Conservation (phyloP, 1,284 basidiomycete genomes). For the Cryptococcus sp. region DNA sequence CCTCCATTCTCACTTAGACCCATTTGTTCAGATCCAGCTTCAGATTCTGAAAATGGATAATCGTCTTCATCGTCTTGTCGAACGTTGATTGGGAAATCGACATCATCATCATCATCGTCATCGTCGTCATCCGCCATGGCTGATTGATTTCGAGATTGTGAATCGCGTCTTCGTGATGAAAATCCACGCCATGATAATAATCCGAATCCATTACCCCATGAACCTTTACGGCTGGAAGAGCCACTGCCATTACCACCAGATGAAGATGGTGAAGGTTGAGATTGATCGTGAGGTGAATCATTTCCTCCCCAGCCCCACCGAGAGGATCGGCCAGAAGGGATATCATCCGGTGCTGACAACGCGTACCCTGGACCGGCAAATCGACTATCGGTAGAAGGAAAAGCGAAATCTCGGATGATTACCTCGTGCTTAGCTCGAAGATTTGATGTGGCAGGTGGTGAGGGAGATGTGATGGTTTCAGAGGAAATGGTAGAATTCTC, state of each 20-base stretch:
- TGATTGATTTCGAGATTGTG: not conserved
- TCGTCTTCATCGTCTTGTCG: constrained; percentile 20
- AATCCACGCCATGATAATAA: constrained; percentile 24
- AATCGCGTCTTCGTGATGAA: not conserved
- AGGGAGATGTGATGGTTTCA: not conserved
- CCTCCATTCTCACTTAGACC: constrained; percentile 12
- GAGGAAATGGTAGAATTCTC: not conserved
- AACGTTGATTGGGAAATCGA: constrained; percentile 8
- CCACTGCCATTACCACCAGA: constrained; percentile 4
- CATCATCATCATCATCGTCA: constrained; percentile 11
- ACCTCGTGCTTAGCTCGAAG: constrained; percentile 5
- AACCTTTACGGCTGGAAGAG: constrained; percentile 7
- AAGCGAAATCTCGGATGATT: constrained; percentile 40
- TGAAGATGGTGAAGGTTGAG: not conserved
- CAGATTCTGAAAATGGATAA: constrained; percentile 12
- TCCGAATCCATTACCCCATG: constrained; percentile 24
- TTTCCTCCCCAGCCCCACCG: constrained; percentile 2
- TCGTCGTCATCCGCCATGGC: not conserved
- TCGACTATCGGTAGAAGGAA: constrained; percentile 26
- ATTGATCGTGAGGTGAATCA: constrained; percentile 12
- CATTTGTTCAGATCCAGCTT: constrained; percentile 2
- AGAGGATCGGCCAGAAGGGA: not conserved
- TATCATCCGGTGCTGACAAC: not conserved
- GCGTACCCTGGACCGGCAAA: constrained; percentile 5
- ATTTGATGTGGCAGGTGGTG: not conserved